Conservation (phyloP, 345 rosid genomes). For the Citrus unshiu region DNA sequence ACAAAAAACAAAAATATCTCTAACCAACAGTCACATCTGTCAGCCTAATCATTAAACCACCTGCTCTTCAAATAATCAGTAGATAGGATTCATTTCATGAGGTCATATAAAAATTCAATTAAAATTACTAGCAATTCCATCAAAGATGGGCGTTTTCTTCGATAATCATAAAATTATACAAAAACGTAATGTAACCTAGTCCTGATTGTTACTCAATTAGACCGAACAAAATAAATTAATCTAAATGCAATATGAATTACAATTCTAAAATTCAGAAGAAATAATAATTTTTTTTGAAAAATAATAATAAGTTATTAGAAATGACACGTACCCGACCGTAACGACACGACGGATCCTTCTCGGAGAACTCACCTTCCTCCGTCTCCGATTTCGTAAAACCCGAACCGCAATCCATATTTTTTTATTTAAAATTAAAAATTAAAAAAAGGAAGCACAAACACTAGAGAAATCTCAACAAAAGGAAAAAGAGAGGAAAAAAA, state of each 20-base stretch:
- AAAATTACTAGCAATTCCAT: neutral
- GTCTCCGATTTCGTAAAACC: slow-evolving; percentile 19
- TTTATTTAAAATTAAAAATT: neutral
- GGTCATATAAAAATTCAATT: neutral
- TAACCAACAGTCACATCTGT: neutral
- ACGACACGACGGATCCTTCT: slow-evolving; percentile 67
- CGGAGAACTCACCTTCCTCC: slow-evolving; percentile 45
- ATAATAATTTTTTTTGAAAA: neutral
- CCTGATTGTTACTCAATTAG: neutral
- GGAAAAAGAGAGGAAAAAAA: neutral
- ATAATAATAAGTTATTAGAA: neutral
- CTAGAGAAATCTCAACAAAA: neutral
- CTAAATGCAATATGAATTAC: neutral
- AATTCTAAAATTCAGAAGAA: neutral
- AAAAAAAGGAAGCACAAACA: neutral
- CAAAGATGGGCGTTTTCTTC: neutral
- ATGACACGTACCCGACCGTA: slow-evolving; percentile 51
- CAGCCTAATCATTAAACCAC: neutral
- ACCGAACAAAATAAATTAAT: neutral
- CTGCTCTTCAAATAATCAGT: too few relatives aligned
- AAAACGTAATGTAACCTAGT: neutral
- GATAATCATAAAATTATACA: neutral
- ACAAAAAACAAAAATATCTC: neutral
- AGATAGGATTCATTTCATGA: neutral
- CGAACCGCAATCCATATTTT: slow-evolving; percentile 37